Evolutionary conservation across 176 grass and related monocot genomes (phyloP).

Genomic region (Oryza glumipatula): DNA sequence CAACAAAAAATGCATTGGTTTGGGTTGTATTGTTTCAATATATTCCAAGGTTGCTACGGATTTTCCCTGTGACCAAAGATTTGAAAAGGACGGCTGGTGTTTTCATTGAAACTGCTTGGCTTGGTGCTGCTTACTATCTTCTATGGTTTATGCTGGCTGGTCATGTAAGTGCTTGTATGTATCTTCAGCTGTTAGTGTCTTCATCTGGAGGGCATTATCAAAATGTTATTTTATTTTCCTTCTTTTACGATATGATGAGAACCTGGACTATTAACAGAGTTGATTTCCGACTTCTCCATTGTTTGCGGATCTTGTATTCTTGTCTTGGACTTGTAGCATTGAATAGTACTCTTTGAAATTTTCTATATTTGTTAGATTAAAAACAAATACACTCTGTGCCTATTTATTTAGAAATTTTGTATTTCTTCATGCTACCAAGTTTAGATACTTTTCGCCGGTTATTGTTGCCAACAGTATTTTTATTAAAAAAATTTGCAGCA

Average conservation of each 20-base stretch:
- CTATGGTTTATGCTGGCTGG: slow-evolving; percentile 95
- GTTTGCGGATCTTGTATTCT: background rate
- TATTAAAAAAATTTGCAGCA: background rate
- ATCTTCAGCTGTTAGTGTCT: slow-evolving; percentile 4
- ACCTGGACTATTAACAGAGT: background rate
- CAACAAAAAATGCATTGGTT: slow-evolving; percentile 70
- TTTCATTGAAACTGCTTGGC: slow-evolving; percentile 93
- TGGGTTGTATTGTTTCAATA: slow-evolving; percentile 82
- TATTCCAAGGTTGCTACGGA: slow-evolving; percentile 77
- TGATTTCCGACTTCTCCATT: background rate
- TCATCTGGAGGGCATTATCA: background rate
- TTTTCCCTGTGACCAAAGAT: slow-evolving; percentile 75
- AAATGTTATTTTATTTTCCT: background rate
- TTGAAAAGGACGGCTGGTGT: slow-evolving; percentile 93
- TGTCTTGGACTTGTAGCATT: background rate
- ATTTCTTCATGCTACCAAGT: background rate
- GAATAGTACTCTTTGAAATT: background rate
- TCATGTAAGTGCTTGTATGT: slow-evolving; percentile 64
- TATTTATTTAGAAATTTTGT: background rate
- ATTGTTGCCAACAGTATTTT: slow-evolving; percentile 7
- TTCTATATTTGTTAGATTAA: background rate
- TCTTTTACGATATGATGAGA: background rate
- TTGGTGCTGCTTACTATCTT: slow-evolving; percentile 95
- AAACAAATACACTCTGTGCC: background rate
- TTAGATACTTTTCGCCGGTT: background rate